Evolutionary conservation across 1,139 yeast genomes (phyloP), one percentile per base, ranked within the genome.

Genomic region (Yamadazyma epiphylla): DNA sequence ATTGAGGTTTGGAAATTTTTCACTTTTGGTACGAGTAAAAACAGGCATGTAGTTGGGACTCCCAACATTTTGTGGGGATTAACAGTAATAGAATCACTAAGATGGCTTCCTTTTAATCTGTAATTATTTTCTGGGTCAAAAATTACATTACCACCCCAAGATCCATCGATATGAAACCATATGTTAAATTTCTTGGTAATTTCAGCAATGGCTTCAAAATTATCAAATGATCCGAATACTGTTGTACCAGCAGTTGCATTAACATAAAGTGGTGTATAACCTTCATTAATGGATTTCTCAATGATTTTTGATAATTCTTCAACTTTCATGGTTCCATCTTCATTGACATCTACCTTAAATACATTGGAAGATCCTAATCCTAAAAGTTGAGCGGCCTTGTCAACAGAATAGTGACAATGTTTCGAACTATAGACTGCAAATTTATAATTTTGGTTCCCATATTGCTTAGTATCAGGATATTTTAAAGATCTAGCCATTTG

Each of bases 51-150:
- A 32, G 81, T 78, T 27, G 95, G 95, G 5, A 83, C 87, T n/a
- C 95, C 95, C 27, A 86, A 69, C 86, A 84, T 80, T 50, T 86
- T 86, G 58, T 86, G 95, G 3, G 95, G 95, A 49, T 85, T 86
- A 13, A 80, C 76, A 3, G 95, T 85, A 35, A 86, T 66, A n/a
- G 91, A 81, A 53, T 85, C 76, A 2, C 94, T 94, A 17, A 67
- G 51, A 28, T 81, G 73, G 21, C 74, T 55, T 1, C 95, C 95
- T 6, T 53, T 48, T 43, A 86, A 53, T 45, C 72, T 70, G 32
- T 54, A 35, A 23, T 53, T 55, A 33, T 77, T 75, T n/a, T 46
- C 60, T 0, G 52, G 43, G 17, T 88, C 78, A 56, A 85, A 86
- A 0, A 81, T 70, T 7, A 82, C 81, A 47, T 86, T 85, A 10